Conservation (phyloP, 495 filamentous ascomycete genomes). For the Cenococcum geophilum region DNA sequence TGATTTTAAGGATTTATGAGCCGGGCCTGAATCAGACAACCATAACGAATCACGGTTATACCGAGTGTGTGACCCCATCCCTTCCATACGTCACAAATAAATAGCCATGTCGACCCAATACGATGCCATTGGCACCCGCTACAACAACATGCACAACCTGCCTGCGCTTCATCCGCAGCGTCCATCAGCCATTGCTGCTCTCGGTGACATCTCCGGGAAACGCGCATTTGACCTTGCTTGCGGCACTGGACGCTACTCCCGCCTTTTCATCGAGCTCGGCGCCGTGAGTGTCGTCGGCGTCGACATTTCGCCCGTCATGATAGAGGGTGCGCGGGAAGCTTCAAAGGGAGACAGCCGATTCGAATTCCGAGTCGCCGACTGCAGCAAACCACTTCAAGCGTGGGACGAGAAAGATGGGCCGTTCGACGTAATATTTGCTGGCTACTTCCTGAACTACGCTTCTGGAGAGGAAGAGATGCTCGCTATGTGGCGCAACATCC, state of each 20-base stretch:
- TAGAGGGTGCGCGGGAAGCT: conserved; percentile 13
- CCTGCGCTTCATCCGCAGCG: conserved; percentile 10
- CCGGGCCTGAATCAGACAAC: too few species aligned
- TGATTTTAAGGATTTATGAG: too few species aligned
- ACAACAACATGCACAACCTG: conserved; percentile 19
- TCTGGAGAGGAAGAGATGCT: conserved; percentile 10
- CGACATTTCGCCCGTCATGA: conserved; percentile 27
- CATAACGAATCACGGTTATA: too few species aligned
- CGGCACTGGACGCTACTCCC: conserved; percentile 21
- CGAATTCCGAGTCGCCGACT: conserved; percentile 23
- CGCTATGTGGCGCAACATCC: conserved; percentile 18
- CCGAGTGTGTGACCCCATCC: too few species aligned
- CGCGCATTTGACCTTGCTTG: conserved; percentile 24
- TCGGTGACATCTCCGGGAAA: conserved; percentile 15
- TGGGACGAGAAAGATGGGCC: neutral
- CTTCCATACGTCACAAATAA: too few species aligned
- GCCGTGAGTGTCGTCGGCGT: conserved; percentile 14
- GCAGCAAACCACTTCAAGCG: conserved; percentile 11
- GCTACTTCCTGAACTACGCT: conserved; percentile 29
- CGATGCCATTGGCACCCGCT: conserved; percentile 20
- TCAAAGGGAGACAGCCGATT: conserved; percentile 8
- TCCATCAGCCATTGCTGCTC: conserved; percentile 9
- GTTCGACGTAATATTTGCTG: conserved; percentile 28
- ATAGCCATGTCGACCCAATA: too few species aligned
- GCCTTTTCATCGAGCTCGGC: conserved; percentile 16